Evolutionary conservation across 768 basidiomycete genomes (phyloP), one percentile per base, ranked within the genome.

Genomic region (Russula sp.): DNA sequence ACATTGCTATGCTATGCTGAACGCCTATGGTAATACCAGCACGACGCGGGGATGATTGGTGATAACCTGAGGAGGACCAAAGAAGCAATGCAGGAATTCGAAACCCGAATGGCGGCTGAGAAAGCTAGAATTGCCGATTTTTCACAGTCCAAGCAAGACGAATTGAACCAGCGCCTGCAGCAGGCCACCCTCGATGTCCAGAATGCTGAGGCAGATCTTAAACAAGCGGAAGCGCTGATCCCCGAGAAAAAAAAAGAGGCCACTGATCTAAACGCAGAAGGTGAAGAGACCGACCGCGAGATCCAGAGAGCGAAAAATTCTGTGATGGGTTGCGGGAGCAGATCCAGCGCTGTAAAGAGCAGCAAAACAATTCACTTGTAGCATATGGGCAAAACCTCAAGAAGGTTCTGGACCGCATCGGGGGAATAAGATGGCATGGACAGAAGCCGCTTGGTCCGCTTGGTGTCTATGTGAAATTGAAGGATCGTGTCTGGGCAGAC

Each of bases 361-460:
- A 80, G 44, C 83, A 85, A 69, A 79, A 80, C 65, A 85, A 89
- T 69, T 79, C 76, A 48, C 79, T 87, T 18, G 78, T 83, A 11
- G 79, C 84, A 2, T 92, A 85, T 67, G 90, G 90, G 2, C 73
- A 71, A 36, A 78, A 85, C 52, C 85, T 91, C 71, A 82, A 84
- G 64, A 69, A 69, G 0, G 79, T 92, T 9, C 69, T 90, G 50
- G 78, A 79, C 11, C 76, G 74, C 46, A 85, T 94, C 59, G 72
- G 75, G 50, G 70, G 69, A 32, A 76, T 75, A 72, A 75, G 61
- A 6, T 93, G 92, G 92, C 65, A 76, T 30, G 91, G 91, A 3
- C 80, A 85, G 52, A 71, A 70, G 22, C 90, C 90, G 0, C 73
- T 91, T 38, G 92, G 92, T 0, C 96, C 96, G 0, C 77, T 98